A percentile compares a stretch with the other conserved stretches of the same genome.
These are phyloP conservation scores for Blumeriella jaapii DNA, from an alignment of 2,329 filamentous ascomycete genomes.

Conservation along the genomic window DNA sequence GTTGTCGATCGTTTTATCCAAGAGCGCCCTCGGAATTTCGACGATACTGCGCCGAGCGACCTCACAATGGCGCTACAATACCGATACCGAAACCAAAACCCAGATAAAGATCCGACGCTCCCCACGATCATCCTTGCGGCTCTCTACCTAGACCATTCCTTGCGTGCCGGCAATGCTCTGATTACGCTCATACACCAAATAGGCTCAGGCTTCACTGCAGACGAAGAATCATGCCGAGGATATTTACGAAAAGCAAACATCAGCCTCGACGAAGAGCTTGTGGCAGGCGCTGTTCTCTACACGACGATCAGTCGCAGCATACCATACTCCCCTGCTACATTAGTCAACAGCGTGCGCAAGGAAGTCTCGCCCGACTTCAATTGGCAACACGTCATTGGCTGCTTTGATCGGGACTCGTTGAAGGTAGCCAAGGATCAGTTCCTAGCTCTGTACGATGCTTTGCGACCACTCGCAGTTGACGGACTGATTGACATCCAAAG, in stretches of 20 bases:
- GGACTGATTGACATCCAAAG: constrained; percentile 69
- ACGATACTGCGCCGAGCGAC: constrained; percentile 60
- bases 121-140: constrained; percentile 60
- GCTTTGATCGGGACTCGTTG: constrained; percentile 70
- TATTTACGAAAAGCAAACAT: constrained; percentile 42
- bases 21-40: constrained; percentile 77
- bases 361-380: constrained; percentile 51
- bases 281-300: constrained; percentile 67
- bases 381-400: constrained; percentile 61
- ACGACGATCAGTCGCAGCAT: constrained; percentile 46
- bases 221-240: constrained; percentile 52
- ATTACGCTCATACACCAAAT: constrained; percentile 60
- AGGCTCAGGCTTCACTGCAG: constrained; percentile 64
- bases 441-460: constrained; percentile 64
- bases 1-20: constrained; percentile 81
- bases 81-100: constrained; percentile 44
- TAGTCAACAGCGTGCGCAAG: constrained; percentile 52
- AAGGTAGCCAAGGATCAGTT: constrained; percentile 73
- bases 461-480: constrained; percentile 60
- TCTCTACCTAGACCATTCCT: constrained; percentile 55
- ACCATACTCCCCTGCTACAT: constrained; percentile 38
- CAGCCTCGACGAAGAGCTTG: constrained; percentile 66
- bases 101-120: constrained; percentile 40
- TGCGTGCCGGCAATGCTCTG: constrained; percentile 48
- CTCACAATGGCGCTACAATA: constrained; percentile 50